Evolutionary conservation across 2,329 filamentous ascomycete species (phyloP).

Genomic region (Stachybotrys chartarum): DNA sequence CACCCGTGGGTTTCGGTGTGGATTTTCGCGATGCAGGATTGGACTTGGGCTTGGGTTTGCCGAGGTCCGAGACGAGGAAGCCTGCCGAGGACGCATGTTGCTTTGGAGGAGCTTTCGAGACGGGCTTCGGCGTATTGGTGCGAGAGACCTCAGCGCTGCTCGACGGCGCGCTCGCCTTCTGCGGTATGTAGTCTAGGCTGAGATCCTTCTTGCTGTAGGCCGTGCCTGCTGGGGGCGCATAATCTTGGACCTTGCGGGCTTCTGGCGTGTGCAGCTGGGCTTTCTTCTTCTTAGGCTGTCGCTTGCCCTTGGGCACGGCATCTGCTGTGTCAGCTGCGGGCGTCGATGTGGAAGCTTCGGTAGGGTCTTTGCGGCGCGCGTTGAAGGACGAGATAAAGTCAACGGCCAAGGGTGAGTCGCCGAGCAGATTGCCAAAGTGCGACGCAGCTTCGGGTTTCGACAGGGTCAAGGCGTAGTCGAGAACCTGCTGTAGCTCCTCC

Average conservation of each 20-base stretch:
- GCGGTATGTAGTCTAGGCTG: constrained; percentile 66
- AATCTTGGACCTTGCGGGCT: constrained; percentile 51
- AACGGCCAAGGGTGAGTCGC: constrained; percentile 69
- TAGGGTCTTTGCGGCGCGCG: constrained; percentile 45
- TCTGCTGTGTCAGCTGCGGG: constrained; percentile 21
- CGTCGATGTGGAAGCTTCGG: constrained; percentile 11
- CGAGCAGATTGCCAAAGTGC: constrained; percentile 82
- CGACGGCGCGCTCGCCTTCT: constrained; percentile 32
- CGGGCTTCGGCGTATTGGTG: constrained; percentile 25
- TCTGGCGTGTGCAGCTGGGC: constrained; percentile 55
- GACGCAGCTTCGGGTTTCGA: constrained; percentile 71
- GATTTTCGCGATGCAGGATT: constrained; percentile 44
- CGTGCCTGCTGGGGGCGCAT: constrained; percentile 57
- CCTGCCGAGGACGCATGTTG: constrained; percentile 58
- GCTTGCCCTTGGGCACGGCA: constrained; percentile 40
- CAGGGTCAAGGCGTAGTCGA: constrained; percentile 73
- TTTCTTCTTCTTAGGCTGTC: constrained; percentile 50
- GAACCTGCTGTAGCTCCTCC: constrained; percentile 73
- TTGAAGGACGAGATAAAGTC: constrained; percentile 82
- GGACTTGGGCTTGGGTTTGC: constrained; percentile 46
- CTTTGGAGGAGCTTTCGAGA: constrained; percentile 41
- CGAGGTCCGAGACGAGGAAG: constrained; percentile 71
- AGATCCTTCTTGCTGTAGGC: constrained; percentile 69
- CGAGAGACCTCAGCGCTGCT: constrained; percentile 27
- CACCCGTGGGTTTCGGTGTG: constrained; percentile 44